Base-by-base conservation (phyloP, 2,329 filamentous ascomycete species). In the Ciborinia camelliae region DNA sequence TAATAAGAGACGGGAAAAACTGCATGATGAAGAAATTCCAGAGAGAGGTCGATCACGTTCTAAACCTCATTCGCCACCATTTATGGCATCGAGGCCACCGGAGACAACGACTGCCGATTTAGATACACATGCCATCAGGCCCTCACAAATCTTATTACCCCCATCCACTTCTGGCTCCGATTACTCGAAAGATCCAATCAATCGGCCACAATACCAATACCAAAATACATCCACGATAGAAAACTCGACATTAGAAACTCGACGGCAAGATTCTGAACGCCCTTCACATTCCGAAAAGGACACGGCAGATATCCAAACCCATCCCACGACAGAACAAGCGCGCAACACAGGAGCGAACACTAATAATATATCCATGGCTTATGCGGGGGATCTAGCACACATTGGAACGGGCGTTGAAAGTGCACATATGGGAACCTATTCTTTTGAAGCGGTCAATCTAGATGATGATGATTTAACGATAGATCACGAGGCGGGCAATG, bases 1-100 rank as follows among this genome's bases (percentile, higher is more conserved):
- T 50, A 55, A 41, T 26, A 35, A 63, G 20, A 43, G 39, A 37
- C 39, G 37, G 57, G 61, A 26, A 15, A 48, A 20, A 18, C 28
- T 43, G 43, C 35, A 28, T 26, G 39, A 48, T 58, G 55, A 60
- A 26, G 70, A 69, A 52, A 72, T 69, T 52, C 73, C 71, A 5
- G 66, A 68, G 26, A 65, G 73, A 67, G 74, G 74, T n/a, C 69
- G 73, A 64, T 74, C 73, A 50, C 73, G 72, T 51, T 69, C 73
- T 32, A 63, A 66, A 58, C 65, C 63, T 30, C 26, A 58, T 37
- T 66, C 68, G 39, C 41, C 68, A 53, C 37, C 20, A 20, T 58
- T 62, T n/a, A 55, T 63, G 30, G 43, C 47, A 52, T 61, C 63
- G 26, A 41, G 30, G 35, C 28, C 45, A 30, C 26, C 47, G 15